Conservation (phyloP, 139 green algal species). For the Volvox africanus region DNA sequence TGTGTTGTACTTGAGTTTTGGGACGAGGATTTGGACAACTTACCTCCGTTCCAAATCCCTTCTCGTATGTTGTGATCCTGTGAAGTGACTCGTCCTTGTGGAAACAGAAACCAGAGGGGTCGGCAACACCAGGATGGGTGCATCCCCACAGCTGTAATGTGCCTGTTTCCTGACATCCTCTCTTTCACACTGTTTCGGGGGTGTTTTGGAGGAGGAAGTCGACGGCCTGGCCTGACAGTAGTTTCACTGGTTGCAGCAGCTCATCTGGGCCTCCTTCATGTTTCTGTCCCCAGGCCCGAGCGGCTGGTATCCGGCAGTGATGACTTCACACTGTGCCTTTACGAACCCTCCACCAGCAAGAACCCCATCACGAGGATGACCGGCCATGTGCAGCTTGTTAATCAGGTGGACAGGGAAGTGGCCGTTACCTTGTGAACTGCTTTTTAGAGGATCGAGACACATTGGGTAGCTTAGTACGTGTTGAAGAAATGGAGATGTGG, state of each 20-base stretch:
- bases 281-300: conserved; percentile 66
- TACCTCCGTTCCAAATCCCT: too few relatives aligned
- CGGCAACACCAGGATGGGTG: not conserved
- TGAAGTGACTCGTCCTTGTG: too few relatives aligned
- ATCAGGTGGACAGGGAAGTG: conserved; percentile 79
- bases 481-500: too few relatives aligned
- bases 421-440: too few relatives aligned
- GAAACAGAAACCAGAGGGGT: too few relatives aligned
- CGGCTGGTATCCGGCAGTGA: conserved; percentile 94
- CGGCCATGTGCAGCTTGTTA: conserved; percentile 97
- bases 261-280: not conserved
- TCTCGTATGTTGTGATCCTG: too few relatives aligned
- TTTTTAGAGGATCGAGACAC: too few relatives aligned
- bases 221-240: not conserved
- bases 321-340: conserved; percentile 98
- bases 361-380: conserved; percentile 89
- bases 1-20: too few relatives aligned
- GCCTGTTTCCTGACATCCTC: not conserved
- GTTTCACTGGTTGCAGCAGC: not conserved
- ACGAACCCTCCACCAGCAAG: conserved; percentile 82
- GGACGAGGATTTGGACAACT: too few relatives aligned
- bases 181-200: not conserved
- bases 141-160: not conserved
- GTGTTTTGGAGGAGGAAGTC: too few relatives aligned
- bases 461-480: too few relatives aligned